These are phyloP conservation scores for Ophiocordyceps unilateralis DNA, from an alignment of 2,329 filamentous ascomycete genomes.

Conservation along the genomic window DNA sequence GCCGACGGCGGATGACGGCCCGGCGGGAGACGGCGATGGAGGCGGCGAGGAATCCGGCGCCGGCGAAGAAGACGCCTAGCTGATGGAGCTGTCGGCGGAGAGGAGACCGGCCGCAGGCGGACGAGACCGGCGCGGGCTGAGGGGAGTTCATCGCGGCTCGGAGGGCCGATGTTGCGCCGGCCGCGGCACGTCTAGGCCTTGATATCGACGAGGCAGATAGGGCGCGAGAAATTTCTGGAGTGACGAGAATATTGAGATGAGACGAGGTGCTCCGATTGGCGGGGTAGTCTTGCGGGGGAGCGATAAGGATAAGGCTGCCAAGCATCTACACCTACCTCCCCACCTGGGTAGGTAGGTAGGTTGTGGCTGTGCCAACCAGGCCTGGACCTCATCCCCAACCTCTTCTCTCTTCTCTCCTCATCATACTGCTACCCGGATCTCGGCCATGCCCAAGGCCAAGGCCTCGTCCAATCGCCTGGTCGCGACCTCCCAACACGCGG, in stretches of 20 bases:
- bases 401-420: background rate
- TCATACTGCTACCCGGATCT: constrained; percentile 2
- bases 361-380: too few relatives aligned
- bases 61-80: constrained; percentile 54
- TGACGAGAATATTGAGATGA: background rate
- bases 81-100: constrained; percentile 20
- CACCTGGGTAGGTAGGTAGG: too few relatives aligned
- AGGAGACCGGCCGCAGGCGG: too few relatives aligned
- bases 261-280: background rate
- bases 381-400: too few relatives aligned
- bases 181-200: too few relatives aligned
- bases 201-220: background rate
- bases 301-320: background rate
- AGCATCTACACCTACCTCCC: background rate
- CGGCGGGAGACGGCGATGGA: constrained; percentile 57
- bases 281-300: background rate
- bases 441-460: constrained; percentile 15
- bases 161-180: too few relatives aligned
- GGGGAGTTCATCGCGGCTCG: background rate
- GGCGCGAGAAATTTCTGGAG: background rate
- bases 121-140: constrained; percentile 3
- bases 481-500: constrained; percentile 5
- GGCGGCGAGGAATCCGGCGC: constrained; percentile 57
- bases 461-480: constrained; percentile 6
- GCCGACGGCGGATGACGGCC: constrained; percentile 45